phyloP scores from a whole-genome alignment of 441 rosid species.

The Adansonia gregorii region DNA sequence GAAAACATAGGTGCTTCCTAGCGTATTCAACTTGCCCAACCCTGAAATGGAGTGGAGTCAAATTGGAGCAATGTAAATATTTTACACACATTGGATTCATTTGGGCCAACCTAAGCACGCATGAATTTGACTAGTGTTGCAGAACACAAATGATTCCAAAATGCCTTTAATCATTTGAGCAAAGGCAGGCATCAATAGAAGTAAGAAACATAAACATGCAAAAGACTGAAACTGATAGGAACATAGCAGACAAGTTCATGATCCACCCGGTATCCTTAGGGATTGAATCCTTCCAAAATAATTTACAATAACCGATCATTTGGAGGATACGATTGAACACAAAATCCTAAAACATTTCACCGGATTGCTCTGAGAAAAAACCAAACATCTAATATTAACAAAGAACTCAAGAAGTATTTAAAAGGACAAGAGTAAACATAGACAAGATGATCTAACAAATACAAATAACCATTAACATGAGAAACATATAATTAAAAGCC shows the following conservation, averaged over 20 bases:
- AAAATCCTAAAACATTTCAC: neutral
- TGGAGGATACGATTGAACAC: neutral
- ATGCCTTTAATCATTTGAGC: neutral
- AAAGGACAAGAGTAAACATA: neutral
- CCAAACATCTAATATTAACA: neutral
- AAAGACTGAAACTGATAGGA: neutral
- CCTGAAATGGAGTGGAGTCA: slow-evolving; percentile 48
- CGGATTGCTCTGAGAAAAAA: neutral
- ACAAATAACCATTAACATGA: slow-evolving; percentile 1
- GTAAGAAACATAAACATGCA: neutral
- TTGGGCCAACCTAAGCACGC: neutral
- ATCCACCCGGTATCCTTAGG: neutral
- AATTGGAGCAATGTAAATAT: neutral
- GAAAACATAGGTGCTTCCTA: slow-evolving; percentile 57
- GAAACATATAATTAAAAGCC: neutral
- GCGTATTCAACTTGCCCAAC: slow-evolving; percentile 80
- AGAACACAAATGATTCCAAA: neutral
- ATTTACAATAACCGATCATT: neutral
- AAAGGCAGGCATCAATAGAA: slow-evolving; percentile 23
- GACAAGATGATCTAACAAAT: neutral
- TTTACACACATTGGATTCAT: neutral
- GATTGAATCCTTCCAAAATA: neutral
- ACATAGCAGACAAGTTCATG: neutral
- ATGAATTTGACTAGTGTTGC: neutral
- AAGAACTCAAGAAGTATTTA: neutral